Percentiles rank a stretch among this genome's conserved stretches.
phyloP scores from a whole-genome alignment of 257 asterid genomes.

The Verbena officinalis region DNA sequence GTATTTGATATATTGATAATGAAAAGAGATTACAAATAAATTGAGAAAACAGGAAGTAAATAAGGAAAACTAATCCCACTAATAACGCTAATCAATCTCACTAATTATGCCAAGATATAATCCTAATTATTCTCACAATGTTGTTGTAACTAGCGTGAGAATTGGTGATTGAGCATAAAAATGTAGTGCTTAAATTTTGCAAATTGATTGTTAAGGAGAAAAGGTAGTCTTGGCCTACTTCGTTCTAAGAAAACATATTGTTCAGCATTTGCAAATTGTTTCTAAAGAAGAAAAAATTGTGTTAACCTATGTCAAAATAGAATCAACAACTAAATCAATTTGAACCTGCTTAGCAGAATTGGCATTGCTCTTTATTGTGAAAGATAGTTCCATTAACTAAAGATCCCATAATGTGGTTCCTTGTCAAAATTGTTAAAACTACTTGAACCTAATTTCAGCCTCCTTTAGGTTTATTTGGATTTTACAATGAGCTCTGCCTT shows the following conservation, averaged over 20 bases:
- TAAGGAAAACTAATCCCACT: no score
- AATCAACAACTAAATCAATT: not conserved
- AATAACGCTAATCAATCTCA: no score
- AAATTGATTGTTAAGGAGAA: constrained; percentile 3
- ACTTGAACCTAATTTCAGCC: not conserved
- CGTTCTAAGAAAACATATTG: not conserved
- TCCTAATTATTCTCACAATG: not conserved
- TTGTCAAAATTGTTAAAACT: not conserved
- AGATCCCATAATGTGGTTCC: not conserved
- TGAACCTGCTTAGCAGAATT: not conserved
- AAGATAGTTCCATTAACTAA: not conserved
- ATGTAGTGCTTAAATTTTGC: not conserved
- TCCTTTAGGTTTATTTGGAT: not conserved
- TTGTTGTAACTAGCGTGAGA: constrained; percentile 22
- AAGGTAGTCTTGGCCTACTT: not conserved
- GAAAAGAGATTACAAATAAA: no score
- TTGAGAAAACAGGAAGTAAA: no score
- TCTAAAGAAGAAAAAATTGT: not conserved
- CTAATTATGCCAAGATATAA: no score
- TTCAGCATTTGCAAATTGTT: not conserved
- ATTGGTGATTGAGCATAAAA: constrained; percentile 5
- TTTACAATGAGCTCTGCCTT: not conserved
- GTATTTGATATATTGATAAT: no score
- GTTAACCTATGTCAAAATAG: not conserved
- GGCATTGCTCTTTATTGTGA: not conserved